Evolutionary conservation across 768 basidiomycete genomes (phyloP).

Genomic region (Pleurotus eryngii): DNA sequence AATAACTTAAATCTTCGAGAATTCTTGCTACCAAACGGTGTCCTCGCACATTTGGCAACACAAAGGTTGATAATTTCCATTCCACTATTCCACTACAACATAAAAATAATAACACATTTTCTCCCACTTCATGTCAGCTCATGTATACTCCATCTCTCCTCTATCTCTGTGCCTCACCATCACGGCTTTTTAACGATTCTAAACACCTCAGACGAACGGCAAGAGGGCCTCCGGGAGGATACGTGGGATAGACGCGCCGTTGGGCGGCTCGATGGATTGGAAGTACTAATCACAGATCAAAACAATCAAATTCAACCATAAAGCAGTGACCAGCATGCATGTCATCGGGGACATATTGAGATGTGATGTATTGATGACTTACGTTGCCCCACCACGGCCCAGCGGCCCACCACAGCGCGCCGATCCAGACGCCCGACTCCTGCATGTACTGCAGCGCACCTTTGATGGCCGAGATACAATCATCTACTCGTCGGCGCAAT

Average conservation of each 20-base stretch:
- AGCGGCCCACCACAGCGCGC: conserved; percentile 54
- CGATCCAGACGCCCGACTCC: conserved; percentile 53
- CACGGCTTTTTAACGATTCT: too few relatives aligned
- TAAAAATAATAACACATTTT: too few relatives aligned
- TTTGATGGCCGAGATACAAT: conserved; percentile 45
- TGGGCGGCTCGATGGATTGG: conserved; percentile 61
- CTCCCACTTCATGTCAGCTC: too few relatives aligned
- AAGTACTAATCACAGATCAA: conserved; percentile 37
- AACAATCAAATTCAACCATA: background rate
- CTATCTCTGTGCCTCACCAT: too few relatives aligned
- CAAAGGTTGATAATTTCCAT: too few relatives aligned
- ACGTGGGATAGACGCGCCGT: conserved; percentile 46
- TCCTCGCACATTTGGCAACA: too few relatives aligned
- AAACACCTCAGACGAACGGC: conserved; percentile 41
- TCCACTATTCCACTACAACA: too few relatives aligned
- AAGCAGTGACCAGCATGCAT: background rate
- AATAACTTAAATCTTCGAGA: too few relatives aligned
- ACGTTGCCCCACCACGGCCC: conserved; percentile 60
- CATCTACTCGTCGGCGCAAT: conserved; percentile 13
- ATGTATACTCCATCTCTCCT: too few relatives aligned
- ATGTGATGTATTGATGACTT: conserved; percentile 21
- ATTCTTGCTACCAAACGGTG: too few relatives aligned
- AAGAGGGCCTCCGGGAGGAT: conserved; percentile 55
- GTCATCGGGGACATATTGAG: background rate
- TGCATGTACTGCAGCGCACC: conserved; percentile 61